These are phyloP conservation scores for Penicillium sp. DNA, from an alignment of 2,329 filamentous ascomycete genomes.

Conservation along the genomic window DNA sequence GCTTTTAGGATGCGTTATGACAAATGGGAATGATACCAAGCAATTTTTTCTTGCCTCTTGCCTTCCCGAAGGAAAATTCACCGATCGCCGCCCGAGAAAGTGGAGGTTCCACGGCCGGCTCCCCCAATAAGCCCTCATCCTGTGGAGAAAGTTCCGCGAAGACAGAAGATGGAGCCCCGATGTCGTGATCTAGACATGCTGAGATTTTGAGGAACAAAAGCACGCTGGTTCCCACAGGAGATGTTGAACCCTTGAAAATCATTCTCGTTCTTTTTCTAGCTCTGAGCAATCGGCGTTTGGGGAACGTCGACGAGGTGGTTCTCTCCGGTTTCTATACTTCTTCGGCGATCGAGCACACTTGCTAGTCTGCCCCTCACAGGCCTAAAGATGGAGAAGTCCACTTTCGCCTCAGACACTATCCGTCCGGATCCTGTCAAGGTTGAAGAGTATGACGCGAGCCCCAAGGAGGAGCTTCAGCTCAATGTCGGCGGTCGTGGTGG, in stretches of 20 bases:
- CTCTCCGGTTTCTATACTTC: background rate
- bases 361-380: background rate
- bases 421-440: slow-evolving; percentile 13
- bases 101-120: slow-evolving; percentile 7
- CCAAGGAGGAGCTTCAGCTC: slow-evolving; percentile 32
- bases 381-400: slow-evolving; percentile 19
- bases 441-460: slow-evolving; percentile 13
- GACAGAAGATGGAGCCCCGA: slow-evolving; percentile 4
- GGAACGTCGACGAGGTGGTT: background rate
- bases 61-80: slow-evolving; percentile 11
- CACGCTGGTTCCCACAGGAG: slow-evolving; percentile 6
- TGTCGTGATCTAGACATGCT: slow-evolving; percentile 21
- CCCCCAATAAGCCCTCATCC: slow-evolving; percentile 16
- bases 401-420: slow-evolving; percentile 15
- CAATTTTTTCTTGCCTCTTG: slow-evolving; percentile 2
- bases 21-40: background rate
- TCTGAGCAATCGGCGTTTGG: background rate
- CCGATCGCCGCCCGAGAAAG: slow-evolving; percentile 14
- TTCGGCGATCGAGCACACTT: background rate
- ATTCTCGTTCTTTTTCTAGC: background rate
- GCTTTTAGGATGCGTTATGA: slow-evolving; percentile 6
- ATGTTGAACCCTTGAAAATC: background rate
- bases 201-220: slow-evolving; percentile 12
- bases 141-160: slow-evolving; percentile 15
- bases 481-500: slow-evolving; percentile 37